Percentiles rank a stretch among this genome's conserved stretches.
These are phyloP conservation scores for Stygiomarasmius scandens DNA, from an alignment of 1,284 basidiomycete species.

Conservation along the genomic window DNA sequence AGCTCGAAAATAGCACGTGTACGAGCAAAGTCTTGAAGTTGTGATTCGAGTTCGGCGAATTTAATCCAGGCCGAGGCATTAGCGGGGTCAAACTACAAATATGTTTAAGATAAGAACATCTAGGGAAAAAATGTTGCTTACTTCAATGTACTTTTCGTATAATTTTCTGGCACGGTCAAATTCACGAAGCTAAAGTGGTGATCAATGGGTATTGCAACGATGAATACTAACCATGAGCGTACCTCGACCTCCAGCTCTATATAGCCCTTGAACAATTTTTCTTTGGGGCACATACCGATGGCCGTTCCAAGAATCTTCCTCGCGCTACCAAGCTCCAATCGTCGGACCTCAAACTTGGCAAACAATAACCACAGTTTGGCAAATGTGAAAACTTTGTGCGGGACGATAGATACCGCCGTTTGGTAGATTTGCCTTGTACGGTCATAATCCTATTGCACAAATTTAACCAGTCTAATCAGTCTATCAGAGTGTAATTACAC, in stretches of 20 bases:
- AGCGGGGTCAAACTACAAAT: slow-evolving; percentile 77
- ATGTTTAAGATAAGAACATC: slow-evolving; percentile 3
- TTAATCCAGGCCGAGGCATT: slow-evolving; percentile 96
- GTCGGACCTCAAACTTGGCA: slow-evolving; percentile 90
- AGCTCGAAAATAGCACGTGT: slow-evolving; percentile 96
- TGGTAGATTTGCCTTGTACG: slow-evolving; percentile 92
- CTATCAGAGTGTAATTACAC: slow-evolving; percentile 14
- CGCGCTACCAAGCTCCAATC: slow-evolving; percentile 81
- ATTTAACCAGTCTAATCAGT: slow-evolving; percentile 8
- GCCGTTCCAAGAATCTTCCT: slow-evolving; percentile 89
- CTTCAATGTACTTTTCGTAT: slow-evolving; percentile 95
- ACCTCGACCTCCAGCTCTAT: slow-evolving; percentile 92
- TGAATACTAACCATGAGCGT: slow-evolving; percentile 27
- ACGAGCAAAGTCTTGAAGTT: slow-evolving; percentile 89
- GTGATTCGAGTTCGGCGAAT: slow-evolving; percentile 93
- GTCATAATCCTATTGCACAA: slow-evolving; percentile 65
- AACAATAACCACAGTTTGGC: slow-evolving; percentile 94
- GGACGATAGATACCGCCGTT: slow-evolving; percentile 86
- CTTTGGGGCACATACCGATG: slow-evolving; percentile 96
- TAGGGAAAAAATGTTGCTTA: slow-evolving; percentile 29
- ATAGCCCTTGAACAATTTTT: slow-evolving; percentile 91
- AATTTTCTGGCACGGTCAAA: slow-evolving; percentile 92
- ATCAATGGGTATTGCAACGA: slow-evolving; percentile 5
- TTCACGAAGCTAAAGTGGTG: slow-evolving; percentile 69
- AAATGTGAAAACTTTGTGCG: slow-evolving; percentile 97